A percentile compares a stretch with the other conserved stretches of the same genome.
phyloP scores from a whole-genome alignment of 257 asterid genomes.

The Solanum boliviense region DNA sequence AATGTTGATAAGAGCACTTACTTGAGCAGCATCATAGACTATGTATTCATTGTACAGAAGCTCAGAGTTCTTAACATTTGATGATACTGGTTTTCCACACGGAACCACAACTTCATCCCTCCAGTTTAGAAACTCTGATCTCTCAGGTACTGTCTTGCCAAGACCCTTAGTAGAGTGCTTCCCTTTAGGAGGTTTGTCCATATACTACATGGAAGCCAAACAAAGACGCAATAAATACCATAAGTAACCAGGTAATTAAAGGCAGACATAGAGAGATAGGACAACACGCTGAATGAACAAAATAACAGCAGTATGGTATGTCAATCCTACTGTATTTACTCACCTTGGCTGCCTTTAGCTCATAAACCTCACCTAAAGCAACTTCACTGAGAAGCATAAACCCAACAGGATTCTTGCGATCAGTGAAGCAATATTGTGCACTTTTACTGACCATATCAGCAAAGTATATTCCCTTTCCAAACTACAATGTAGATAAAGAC shows the following conservation, averaged over 20 bases:
- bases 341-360: constrained; percentile 73
- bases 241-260: not conserved
- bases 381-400: constrained; percentile 96
- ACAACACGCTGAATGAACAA: not conserved
- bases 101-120: constrained; percentile 78
- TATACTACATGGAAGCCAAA: constrained; percentile 38
- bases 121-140: constrained; percentile 67
- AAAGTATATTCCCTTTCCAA: constrained; percentile 93
- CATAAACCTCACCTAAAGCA: constrained; percentile 79
- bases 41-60: constrained; percentile 92
- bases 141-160: constrained; percentile 69
- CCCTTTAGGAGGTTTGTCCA: constrained; percentile 87
- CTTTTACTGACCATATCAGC: constrained; percentile 97
- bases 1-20: constrained; percentile 23
- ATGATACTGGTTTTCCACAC: constrained; percentile 76
- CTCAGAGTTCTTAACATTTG: constrained; percentile 58
- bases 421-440: constrained; percentile 89
- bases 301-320: not conserved
- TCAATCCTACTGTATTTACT: not conserved
- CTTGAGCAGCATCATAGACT: constrained; percentile 82
- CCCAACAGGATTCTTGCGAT: constrained; percentile 76
- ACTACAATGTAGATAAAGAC: constrained; percentile 32
- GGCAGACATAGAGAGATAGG: not conserved
- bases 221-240: not conserved
- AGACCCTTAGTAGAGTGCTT: constrained; percentile 95